Evolutionary conservation across 805 yeast species (phyloP).

Genomic region (Ogataea ganodermae): DNA sequence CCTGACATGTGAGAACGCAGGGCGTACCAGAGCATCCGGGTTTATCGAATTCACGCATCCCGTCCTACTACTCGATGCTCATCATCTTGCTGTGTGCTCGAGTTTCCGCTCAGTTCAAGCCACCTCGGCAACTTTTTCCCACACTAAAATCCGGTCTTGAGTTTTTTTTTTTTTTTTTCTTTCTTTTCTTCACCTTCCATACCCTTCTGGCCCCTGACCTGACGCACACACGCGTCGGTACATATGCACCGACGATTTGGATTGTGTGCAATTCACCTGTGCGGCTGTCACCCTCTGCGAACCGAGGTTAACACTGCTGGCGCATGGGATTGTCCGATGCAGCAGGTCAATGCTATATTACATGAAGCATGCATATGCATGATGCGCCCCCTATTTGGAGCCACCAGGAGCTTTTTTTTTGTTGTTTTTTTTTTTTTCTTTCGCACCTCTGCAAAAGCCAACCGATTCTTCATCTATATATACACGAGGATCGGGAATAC

Average conservation of each 20-base stretch:
- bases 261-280: neutral
- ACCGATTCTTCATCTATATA: slow-evolving; percentile 3
- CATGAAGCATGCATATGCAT: slow-evolving; percentile 3
- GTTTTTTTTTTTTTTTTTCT: neutral
- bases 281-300: neutral
- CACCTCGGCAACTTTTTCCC: neutral
- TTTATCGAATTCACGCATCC: no score
- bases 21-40: no score
- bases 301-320: neutral
- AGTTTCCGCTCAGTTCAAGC: no score
- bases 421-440: neutral
- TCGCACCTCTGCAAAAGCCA: neutral
- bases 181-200: no score
- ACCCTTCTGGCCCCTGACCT: slow-evolving; percentile 4
- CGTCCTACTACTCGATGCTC: no score
- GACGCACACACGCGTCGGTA: slow-evolving; percentile 7
- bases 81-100: no score
- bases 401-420: neutral
- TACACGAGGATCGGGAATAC: neutral
- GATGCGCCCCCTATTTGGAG: slow-evolving; percentile 3
- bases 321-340: neutral
- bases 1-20: neutral
- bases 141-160: neutral
- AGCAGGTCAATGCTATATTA: neutral
- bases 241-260: slow-evolving; percentile 9